A percentile compares a stretch with the other conserved stretches of the same genome.
Evolutionary conservation across 2,329 filamentous ascomycete genomes (phyloP).

Genomic region (Xylaria sp.): DNA sequence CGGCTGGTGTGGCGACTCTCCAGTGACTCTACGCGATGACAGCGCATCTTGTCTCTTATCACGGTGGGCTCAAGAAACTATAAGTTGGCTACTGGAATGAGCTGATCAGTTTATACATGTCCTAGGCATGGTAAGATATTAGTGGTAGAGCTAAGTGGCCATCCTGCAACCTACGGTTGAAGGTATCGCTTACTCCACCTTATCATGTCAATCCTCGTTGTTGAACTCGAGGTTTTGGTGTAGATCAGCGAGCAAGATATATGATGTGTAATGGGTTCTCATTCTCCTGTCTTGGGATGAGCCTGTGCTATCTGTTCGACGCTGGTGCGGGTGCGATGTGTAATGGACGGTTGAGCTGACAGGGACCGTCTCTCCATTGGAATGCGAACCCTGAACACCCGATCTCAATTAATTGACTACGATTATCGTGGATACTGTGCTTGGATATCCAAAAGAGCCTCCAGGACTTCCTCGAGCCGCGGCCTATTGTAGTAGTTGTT

Average conservation of each 20-base stretch:
- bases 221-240: slow-evolving; percentile 1
- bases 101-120: slow-evolving; percentile 8
- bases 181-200: slow-evolving; percentile 1
- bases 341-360: slow-evolving; percentile 3
- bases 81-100: slow-evolving; percentile 10
- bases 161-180: slow-evolving; percentile 1
- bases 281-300: slow-evolving; percentile 8
- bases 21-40: neutral
- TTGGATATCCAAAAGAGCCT: slow-evolving; percentile 44
- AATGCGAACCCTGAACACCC: slow-evolving; percentile 1
- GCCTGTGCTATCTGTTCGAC: slow-evolving; percentile 7
- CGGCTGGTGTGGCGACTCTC: neutral
- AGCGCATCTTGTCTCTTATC: neutral
- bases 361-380: slow-evolving; percentile 7
- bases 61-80: neutral
- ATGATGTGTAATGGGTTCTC: slow-evolving; percentile 11
- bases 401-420: neutral
- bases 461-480: slow-evolving; percentile 57
- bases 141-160: neutral
- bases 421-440: slow-evolving; percentile 22
- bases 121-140: neutral
- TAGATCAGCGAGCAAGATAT: neutral
- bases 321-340: slow-evolving; percentile 2
- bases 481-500: slow-evolving; percentile 64
- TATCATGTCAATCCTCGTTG: slow-evolving; percentile 2